Conservation (phyloP, 1,284 basidiomycete species). For the Boletellus deceptivus region DNA sequence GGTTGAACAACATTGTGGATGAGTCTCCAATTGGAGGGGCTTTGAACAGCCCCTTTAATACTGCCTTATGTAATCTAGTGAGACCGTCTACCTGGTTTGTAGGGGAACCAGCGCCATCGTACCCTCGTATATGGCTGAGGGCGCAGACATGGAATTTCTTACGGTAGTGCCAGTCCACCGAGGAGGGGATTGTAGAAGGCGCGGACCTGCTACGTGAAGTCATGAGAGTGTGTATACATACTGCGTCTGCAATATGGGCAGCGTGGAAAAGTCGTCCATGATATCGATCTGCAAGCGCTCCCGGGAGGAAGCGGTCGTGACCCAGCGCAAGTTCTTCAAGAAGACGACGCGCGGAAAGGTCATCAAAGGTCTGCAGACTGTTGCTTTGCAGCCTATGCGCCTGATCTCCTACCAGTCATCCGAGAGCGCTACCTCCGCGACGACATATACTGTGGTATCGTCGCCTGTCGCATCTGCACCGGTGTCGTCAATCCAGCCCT, state of each 20-base stretch:
- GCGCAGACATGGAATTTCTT: too few species aligned
- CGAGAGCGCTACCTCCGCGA: slow-evolving; percentile 93
- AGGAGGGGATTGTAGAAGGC: too few species aligned
- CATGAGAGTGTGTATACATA: too few species aligned
- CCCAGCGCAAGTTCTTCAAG: slow-evolving; percentile 88
- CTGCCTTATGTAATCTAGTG: too few species aligned
- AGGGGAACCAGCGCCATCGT: too few species aligned
- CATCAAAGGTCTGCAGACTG: slow-evolving; percentile 65
- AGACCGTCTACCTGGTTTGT: too few species aligned
- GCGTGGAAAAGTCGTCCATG: too few species aligned
- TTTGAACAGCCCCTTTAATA: background rate
- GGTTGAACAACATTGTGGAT: slow-evolving; percentile 27
- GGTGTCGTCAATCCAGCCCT: slow-evolving; percentile 40
- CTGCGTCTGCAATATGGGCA: too few species aligned
- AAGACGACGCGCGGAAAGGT: slow-evolving; percentile 96
- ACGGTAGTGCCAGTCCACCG: too few species aligned
- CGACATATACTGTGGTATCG: slow-evolving; percentile 90
- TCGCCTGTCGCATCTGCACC: slow-evolving; percentile 64
- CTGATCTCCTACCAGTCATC: slow-evolving; percentile 55
- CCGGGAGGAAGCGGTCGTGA: slow-evolving; percentile 67
- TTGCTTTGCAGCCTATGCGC: background rate
- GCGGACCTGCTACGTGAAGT: too few species aligned
- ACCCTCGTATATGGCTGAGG: too few species aligned
- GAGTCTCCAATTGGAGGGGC: too few species aligned
- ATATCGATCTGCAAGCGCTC: slow-evolving; percentile 82